Evolutionary conservation across 2,329 filamentous ascomycete genomes (phyloP).

Genomic region (Talaromyces marneffei): DNA sequence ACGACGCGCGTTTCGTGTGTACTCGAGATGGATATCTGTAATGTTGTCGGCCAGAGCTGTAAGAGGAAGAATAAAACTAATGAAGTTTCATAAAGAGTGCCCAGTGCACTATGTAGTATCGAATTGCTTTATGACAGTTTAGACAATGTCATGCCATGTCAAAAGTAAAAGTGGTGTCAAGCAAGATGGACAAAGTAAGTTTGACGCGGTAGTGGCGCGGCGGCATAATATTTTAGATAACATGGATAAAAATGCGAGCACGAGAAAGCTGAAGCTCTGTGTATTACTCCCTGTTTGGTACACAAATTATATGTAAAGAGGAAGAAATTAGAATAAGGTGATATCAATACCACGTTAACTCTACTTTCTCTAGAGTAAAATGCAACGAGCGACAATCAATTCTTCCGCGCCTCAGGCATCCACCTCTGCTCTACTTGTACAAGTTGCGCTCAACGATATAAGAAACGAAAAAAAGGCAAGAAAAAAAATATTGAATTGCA

Average conservation of each 20-base stretch:
- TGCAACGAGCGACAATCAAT: not conserved
- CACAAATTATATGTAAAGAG: no score
- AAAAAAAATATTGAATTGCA: not conserved
- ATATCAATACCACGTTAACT: not conserved
- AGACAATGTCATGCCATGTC: not conserved
- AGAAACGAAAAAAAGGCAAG: not conserved
- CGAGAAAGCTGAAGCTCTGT: not conserved
- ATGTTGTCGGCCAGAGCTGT: not conserved
- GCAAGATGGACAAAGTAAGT: not conserved
- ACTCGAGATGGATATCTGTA: not conserved
- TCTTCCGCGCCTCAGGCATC: not conserved
- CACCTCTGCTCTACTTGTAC: not conserved
- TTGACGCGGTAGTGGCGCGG: constrained; percentile 7
- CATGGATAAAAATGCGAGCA: not conserved
- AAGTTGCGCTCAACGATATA: not conserved
- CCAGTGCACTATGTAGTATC: not conserved
- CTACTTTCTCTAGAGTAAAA: not conserved
- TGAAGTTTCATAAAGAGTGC: not conserved
- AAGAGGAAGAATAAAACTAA: not conserved
- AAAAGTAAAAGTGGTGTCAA: not conserved
- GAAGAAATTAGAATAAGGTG: not conserved
- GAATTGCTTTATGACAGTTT: not conserved
- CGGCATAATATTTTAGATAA: not conserved
- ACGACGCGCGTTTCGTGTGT: not conserved
- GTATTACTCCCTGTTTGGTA: no score